Conservation (phyloP, 352 stramenopile genomes). For the Peronospora belbahrii region DNA sequence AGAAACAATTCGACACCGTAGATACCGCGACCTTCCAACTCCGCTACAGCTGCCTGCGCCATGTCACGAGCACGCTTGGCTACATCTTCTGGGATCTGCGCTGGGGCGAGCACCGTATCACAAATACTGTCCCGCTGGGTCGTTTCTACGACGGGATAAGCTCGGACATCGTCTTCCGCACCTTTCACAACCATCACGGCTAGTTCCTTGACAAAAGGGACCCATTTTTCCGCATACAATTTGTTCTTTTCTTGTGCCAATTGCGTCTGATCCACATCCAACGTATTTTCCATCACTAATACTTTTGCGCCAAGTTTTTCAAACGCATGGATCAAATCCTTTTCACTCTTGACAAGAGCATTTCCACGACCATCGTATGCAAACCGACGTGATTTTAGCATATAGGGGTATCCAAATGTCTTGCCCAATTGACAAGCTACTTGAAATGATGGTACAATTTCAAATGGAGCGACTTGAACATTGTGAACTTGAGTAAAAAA, state of each 20-base stretch:
- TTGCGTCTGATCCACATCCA: constrained; percentile 15
- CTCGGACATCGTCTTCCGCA: constrained; percentile 44
- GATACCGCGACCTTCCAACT: constrained; percentile 82
- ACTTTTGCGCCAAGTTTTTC: constrained; percentile 48
- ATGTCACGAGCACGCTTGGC: constrained; percentile 46
- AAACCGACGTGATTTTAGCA: constrained; percentile 95
- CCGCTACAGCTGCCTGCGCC: constrained; percentile 59
- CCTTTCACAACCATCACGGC: constrained; percentile 95
- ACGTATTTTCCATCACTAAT: constrained; percentile 9
- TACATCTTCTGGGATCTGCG: constrained; percentile 42
- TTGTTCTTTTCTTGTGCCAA: constrained; percentile 17
- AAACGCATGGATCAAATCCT: constrained; percentile 82
- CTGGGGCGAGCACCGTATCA: constrained; percentile 91
- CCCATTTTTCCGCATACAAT: constrained; percentile 95
- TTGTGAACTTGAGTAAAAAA: constrained; percentile 45
- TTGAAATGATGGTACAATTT: constrained; percentile 34
- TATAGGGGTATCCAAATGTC: constrained; percentile 91
- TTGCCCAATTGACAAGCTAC: constrained; percentile 38
- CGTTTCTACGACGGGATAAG: constrained; percentile 96
- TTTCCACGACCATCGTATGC: constrained; percentile 97
- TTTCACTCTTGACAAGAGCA: constrained; percentile 80
- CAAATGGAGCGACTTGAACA: constrained; percentile 52
- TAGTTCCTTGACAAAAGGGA: constrained; percentile 94
- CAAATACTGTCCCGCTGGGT: constrained; percentile 97
- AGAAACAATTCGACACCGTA: constrained; percentile 98